phyloP scores from a whole-genome alignment of 768 basidiomycete genomes.

The Rhodotorula graminis region DNA sequence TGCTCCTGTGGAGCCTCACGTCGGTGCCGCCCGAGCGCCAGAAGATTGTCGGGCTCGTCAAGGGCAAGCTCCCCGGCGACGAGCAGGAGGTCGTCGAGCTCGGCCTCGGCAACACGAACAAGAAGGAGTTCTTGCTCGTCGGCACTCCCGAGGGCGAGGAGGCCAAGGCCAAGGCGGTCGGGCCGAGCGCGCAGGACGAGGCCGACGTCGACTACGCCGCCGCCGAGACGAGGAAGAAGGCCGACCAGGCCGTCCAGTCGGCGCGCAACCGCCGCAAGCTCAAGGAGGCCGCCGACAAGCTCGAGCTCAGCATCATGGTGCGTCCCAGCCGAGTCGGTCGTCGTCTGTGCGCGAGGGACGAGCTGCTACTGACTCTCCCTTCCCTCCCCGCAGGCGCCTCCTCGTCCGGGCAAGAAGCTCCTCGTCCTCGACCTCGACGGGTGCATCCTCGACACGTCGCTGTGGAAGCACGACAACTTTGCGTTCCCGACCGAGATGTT shows the following conservation, averaged over 20 bases:
- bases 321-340: no score
- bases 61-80: conserved; percentile 74
- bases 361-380: neutral
- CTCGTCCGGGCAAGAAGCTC: conserved; percentile 70
- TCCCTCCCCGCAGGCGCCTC: conserved; percentile 50
- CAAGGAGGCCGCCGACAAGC: conserved; percentile 62
- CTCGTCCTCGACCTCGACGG: conserved; percentile 56
- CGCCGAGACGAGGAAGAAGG: conserved; percentile 52
- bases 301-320: conserved; percentile 63
- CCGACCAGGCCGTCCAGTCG: conserved; percentile 57
- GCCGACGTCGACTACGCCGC: conserved; percentile 72
- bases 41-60: conserved; percentile 79
- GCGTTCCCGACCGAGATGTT: conserved; percentile 54
- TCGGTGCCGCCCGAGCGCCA: conserved; percentile 76
- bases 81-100: conserved; percentile 57
- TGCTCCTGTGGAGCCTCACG: conserved; percentile 62
- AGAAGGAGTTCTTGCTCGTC: conserved; percentile 58
- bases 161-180: conserved; percentile 72
- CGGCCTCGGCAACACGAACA: conserved; percentile 4
- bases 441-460: conserved; percentile 53
- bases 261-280: conserved; percentile 78
- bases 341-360: no score
- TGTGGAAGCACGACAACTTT: conserved; percentile 12
- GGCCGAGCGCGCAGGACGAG: conserved; percentile 60
- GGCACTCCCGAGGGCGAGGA: conserved; percentile 82